Evolutionary conservation across 2,329 filamentous ascomycete genomes (phyloP).

Genomic region (Epichloe amarillans): DNA sequence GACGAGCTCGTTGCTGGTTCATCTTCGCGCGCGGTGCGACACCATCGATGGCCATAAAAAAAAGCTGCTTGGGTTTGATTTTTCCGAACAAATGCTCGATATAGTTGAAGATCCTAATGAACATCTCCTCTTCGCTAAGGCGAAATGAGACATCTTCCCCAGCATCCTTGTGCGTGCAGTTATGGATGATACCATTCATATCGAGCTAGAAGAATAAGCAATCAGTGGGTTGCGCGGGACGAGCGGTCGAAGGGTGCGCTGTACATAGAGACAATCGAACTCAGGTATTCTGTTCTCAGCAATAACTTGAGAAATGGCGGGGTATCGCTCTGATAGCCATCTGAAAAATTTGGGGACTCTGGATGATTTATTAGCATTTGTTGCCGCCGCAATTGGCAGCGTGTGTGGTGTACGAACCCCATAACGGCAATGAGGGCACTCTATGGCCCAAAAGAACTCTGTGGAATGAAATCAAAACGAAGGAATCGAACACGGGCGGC

Average conservation of each 20-base stretch:
- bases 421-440: slow-evolving; percentile 10
- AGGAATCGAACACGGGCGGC: too few species aligned
- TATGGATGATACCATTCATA: slow-evolving; percentile 99
- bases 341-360: slow-evolving; percentile 84
- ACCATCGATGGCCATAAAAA: slow-evolving; percentile 99
- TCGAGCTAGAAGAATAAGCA: slow-evolving; percentile 43
- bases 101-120: slow-evolving; percentile 99
- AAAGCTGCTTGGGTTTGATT: slow-evolving; percentile 95
- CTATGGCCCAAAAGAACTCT: neutral
- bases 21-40: slow-evolving; percentile 97
- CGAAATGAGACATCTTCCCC: slow-evolving; percentile 77
- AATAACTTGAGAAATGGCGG: slow-evolving; percentile 94
- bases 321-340: slow-evolving; percentile 99
- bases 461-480: neutral
- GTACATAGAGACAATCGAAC: slow-evolving; percentile 88
- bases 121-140: slow-evolving; percentile 97
- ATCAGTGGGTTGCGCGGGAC: slow-evolving; percentile 9
- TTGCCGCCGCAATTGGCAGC: neutral
- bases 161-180: slow-evolving; percentile 95
- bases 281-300: slow-evolving; percentile 98
- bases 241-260: slow-evolving; percentile 12
- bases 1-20: slow-evolving; percentile 94
- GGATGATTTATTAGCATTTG: slow-evolving; percentile 1
- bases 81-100: slow-evolving; percentile 98
- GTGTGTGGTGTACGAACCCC: slow-evolving; percentile 14